Evolutionary conservation across 257 asterid genomes (phyloP), one percentile per base, ranked within the genome.

Genomic region (Rauvolfia tetraphylla): DNA sequence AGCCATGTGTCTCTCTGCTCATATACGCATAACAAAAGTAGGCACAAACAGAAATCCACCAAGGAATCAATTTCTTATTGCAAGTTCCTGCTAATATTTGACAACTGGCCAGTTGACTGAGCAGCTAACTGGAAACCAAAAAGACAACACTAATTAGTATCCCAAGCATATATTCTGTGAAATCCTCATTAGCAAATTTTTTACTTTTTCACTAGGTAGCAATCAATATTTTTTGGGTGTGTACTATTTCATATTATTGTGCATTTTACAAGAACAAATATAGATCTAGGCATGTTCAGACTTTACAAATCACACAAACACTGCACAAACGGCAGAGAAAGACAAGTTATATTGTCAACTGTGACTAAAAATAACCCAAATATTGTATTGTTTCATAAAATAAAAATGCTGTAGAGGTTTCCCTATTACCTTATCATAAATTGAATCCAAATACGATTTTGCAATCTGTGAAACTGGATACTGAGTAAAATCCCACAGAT

Each of bases 381-480:
- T 56, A 44, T 31, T 46, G 23, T 38, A 54, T 15, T 63, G 11
- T 25, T 34, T n/a, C 51, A 46, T 70, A 49, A 65, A 23, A 33
- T 53, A 70, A 48, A 17, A 53, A 2, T 54, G 3, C 41, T 44
- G 65, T 51, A 15, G 12, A 38, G 63, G 54, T 36, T 72, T 75
- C 63, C 59, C 17, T 31, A 66, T 79, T 82, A 91, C 99, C 98
- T 95, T 90, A 80, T 92, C 97, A 79, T 84, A 66, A 72, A 89
- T 92, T 80, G 99, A 95, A 82, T 95, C 98, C 83, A 95, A 81
- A 83, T 86, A 95, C 39, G 96, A 95, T 78, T 91, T 95, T 68
- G 97, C 97, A 85, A 92, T 66, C 85, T 89, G 98, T 46, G 96
- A 95, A 76, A 95, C 96, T 10, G 99, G 87, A 83, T 91, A 95